Evolutionary conservation across 2,329 filamentous ascomycete genomes (phyloP).

Genomic region (Verruconis gallopava): DNA sequence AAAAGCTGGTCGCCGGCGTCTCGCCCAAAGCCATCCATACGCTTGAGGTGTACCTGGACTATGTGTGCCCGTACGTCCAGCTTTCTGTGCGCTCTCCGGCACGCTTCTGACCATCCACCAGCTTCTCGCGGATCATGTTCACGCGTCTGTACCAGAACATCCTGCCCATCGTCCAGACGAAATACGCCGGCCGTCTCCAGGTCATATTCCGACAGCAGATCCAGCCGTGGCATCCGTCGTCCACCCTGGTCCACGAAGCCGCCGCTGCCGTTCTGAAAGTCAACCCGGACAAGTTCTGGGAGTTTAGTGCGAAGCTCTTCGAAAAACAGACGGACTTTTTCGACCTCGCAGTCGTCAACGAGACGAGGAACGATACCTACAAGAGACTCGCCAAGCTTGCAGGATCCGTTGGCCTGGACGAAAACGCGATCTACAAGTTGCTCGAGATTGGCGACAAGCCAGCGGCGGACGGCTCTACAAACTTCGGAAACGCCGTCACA

Average conservation of each 20-base stretch:
- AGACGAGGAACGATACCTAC: slow-evolving; percentile 77
- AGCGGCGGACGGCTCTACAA: slow-evolving; percentile 53
- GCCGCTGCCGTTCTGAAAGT: slow-evolving; percentile 65
- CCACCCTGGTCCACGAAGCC: slow-evolving; percentile 58
- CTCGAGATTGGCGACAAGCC: slow-evolving; percentile 58
- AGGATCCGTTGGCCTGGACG: slow-evolving; percentile 52
- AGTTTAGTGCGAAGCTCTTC: slow-evolving; percentile 59
- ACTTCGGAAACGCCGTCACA: slow-evolving; percentile 56
- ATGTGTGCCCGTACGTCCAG: background rate
- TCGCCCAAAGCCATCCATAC: slow-evolving; percentile 36
- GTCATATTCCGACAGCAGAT: slow-evolving; percentile 84
- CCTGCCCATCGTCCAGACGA: slow-evolving; percentile 48
- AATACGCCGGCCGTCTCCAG: slow-evolving; percentile 49
- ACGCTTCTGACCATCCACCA: slow-evolving; percentile 14
- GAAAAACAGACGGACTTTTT: slow-evolving; percentile 64
- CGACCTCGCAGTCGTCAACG: slow-evolving; percentile 70
- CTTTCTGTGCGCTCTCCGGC: too few relatives aligned
- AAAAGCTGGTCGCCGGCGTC: slow-evolving; percentile 45
- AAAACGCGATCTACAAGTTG: slow-evolving; percentile 54
- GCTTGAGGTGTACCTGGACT: slow-evolving; percentile 35
- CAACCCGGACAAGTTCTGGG: slow-evolving; percentile 62
- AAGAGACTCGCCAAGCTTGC: slow-evolving; percentile 65
- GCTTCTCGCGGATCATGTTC: slow-evolving; percentile 60
- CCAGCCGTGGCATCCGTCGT: slow-evolving; percentile 81
- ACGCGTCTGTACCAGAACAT: slow-evolving; percentile 58